Evolutionary conservation across 1,284 basidiomycete genomes (phyloP).

Genomic region (Cutaneotrichosporon sp.): DNA sequence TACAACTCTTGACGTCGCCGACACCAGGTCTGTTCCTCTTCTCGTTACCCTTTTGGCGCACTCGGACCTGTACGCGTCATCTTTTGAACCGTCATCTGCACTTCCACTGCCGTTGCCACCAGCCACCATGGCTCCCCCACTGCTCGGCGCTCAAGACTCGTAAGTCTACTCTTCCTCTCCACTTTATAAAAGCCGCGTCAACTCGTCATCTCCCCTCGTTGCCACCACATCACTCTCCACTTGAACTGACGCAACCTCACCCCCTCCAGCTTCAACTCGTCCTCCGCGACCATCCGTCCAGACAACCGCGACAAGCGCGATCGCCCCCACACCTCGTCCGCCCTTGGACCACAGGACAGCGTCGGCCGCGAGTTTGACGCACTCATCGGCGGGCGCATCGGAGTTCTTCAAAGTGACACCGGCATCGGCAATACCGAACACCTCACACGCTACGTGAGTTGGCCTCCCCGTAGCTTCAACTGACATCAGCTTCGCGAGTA

Average conservation of each 20-base stretch:
- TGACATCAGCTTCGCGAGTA: constrained; percentile 4
- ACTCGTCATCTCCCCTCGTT: background rate
- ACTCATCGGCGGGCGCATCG: constrained; percentile 11
- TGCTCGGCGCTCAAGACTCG: constrained; percentile 17
- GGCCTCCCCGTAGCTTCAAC: background rate
- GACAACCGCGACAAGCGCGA: constrained; percentile 13
- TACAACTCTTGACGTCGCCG: no score
- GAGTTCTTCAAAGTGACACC: constrained; percentile 16
- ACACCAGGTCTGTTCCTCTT: no score
- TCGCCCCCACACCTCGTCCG: constrained; percentile 6
- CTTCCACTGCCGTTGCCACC: no score
- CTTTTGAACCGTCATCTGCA: no score
- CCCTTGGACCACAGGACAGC: constrained; percentile 16
- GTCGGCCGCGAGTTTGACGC: constrained; percentile 17
- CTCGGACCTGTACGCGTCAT: background rate
- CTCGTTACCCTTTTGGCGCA: no score
- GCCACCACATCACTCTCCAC: background rate
- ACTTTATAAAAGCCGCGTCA: no score
- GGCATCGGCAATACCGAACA: constrained; percentile 5
- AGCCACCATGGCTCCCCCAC: constrained; percentile 11
- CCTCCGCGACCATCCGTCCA: constrained; percentile 23
- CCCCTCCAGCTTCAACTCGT: constrained; percentile 27
- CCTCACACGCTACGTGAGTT: constrained; percentile 8
- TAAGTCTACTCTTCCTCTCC: constrained; percentile 3
- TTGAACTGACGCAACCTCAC: background rate